Conservation (phyloP, 2,329 filamentous ascomycete genomes). For the Cladosporium oxysporum region DNA sequence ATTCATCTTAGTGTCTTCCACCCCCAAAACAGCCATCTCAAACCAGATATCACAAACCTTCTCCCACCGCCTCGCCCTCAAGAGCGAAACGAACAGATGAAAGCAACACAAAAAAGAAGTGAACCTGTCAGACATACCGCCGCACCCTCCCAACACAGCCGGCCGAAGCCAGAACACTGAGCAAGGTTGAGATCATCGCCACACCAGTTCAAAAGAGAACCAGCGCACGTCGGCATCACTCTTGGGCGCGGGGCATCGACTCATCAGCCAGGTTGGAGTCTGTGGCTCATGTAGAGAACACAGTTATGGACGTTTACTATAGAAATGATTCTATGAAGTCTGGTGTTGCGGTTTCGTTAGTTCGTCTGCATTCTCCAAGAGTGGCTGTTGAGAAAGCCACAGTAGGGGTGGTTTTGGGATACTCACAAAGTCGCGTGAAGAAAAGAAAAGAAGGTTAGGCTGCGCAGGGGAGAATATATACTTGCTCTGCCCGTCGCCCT, state of each 20-base stretch:
- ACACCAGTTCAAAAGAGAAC: slow-evolving; percentile 20
- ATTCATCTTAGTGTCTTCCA: not conserved
- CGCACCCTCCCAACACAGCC: slow-evolving; percentile 35
- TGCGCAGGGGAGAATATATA: not conserved
- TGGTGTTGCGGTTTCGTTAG: slow-evolving; percentile 12
- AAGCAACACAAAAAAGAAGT: slow-evolving; percentile 38
- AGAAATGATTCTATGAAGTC: slow-evolving; percentile 26
- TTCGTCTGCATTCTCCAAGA: not conserved
- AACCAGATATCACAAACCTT: slow-evolving; percentile 2
- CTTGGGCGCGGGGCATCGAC: slow-evolving; percentile 37
- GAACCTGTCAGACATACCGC: slow-evolving; percentile 39
- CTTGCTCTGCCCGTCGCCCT: not conserved
- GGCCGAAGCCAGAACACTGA: slow-evolving; percentile 36
- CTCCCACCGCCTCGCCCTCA: slow-evolving; percentile 6
- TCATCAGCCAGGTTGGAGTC: slow-evolving; percentile 40
- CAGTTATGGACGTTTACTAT: slow-evolving; percentile 25
- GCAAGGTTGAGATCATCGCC: slow-evolving; percentile 39
- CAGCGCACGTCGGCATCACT: slow-evolving; percentile 37
- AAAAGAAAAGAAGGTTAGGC: not conserved
- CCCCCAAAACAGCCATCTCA: no score
- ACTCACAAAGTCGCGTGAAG: slow-evolving; percentile 9
- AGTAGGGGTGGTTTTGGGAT: not conserved
- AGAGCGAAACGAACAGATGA: slow-evolving; percentile 27
- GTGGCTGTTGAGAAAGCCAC: not conserved
- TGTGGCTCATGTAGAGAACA: slow-evolving; percentile 27